Conservation (phyloP, 164 flowering plant genomes). For the Berberis thunbergii region DNA sequence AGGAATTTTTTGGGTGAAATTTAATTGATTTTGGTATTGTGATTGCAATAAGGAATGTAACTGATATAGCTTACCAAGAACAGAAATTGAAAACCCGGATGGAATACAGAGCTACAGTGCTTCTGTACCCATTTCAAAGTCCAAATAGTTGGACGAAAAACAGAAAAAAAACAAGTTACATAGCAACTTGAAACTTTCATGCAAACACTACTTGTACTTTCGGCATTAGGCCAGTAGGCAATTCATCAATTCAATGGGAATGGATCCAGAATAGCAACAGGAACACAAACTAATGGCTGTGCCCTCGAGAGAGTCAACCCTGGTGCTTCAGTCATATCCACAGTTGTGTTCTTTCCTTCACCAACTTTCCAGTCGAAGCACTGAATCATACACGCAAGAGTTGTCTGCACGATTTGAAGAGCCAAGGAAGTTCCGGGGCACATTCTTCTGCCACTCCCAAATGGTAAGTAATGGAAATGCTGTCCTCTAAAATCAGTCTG, state of each 20-base stretch:
- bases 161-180: no score
- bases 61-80: no score
- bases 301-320: constrained; percentile 34
- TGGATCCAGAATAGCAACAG: constrained; percentile 10
- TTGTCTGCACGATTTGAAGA: constrained; percentile 19
- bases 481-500: constrained; percentile 27
- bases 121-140: no score
- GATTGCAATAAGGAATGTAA: no score
- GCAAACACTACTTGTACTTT: no score
- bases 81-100: no score
- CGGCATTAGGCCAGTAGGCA: not conserved
- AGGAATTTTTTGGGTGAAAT: no score
- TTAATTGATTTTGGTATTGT: no score
- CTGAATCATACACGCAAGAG: constrained; percentile 36
- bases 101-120: no score
- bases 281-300: constrained; percentile 17
- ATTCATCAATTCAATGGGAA: constrained; percentile 6
- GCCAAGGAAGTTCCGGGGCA: constrained; percentile 43
- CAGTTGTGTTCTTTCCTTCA: constrained; percentile 2
- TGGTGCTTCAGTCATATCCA: constrained; percentile 31
- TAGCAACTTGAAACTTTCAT: no score
- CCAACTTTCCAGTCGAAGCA: constrained; percentile 47
- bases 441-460: constrained; percentile 46
- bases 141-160: no score
- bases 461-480: constrained; percentile 39